phyloP scores from a whole-genome alignment of 306 rosid species.

The Glycine latifolia region DNA sequence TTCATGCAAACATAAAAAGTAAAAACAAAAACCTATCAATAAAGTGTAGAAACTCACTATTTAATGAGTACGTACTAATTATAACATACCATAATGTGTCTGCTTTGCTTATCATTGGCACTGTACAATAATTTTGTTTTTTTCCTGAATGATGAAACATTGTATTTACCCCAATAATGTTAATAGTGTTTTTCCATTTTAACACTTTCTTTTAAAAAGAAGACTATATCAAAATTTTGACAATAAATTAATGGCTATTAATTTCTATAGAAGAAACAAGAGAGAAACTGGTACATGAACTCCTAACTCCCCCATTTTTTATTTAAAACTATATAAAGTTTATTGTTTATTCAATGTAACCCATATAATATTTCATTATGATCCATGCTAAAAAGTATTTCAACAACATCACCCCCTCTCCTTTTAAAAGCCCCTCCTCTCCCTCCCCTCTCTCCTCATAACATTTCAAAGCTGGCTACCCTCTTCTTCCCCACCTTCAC shows the following conservation, averaged over 20 bases:
- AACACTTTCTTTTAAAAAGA: slow-evolving; percentile 12
- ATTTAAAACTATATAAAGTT: background rate
- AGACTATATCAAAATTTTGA: background rate
- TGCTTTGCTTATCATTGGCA: too few species aligned
- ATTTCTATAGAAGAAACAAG: background rate
- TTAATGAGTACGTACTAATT: too few species aligned
- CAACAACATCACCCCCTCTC: slow-evolving; percentile 42
- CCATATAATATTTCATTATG: background rate
- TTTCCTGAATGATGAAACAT: too few species aligned
- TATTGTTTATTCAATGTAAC: background rate
- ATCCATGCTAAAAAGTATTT: slow-evolving; percentile 26
- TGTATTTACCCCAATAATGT: too few species aligned
- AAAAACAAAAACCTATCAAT: too few species aligned
- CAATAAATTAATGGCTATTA: background rate
- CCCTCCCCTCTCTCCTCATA: slow-evolving; percentile 41
- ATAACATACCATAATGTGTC: too few species aligned
- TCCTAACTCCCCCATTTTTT: background rate
- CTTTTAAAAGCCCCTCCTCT: slow-evolving; percentile 59
- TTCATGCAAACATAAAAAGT: too few species aligned
- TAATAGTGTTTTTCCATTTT: too few species aligned
- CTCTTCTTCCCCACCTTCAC: background rate
- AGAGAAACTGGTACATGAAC: slow-evolving; percentile 11
- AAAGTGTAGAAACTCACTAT: background rate
- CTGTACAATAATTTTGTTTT: too few species aligned
- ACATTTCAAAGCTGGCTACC: slow-evolving; percentile 20